Conservation (phyloP, 139 green algal genomes). For the Tetradesmus obliquus region DNA sequence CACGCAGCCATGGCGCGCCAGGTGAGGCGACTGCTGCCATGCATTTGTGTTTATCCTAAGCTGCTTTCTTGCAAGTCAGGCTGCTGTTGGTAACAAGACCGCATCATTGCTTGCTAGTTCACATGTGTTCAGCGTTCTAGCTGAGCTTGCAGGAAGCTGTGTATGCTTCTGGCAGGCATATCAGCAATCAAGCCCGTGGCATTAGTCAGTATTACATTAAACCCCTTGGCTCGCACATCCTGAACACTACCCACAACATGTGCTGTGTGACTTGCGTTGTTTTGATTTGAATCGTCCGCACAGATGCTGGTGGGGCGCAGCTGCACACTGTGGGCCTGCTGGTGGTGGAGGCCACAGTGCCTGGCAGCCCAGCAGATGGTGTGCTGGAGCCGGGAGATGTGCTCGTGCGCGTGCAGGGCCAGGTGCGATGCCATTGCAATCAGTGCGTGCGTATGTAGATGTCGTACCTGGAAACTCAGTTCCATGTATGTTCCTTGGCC, state of each 20-base stretch:
- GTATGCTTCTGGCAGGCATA: no score
- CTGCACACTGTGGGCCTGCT: constrained; percentile 84
- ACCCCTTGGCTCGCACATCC: not conserved
- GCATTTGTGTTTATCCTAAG: not conserved
- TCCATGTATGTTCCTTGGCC: not conserved
- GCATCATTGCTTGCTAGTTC: no score
- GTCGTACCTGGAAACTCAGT: not conserved
- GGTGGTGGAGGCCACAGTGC: constrained; percentile 89
- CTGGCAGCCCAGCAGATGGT: constrained; percentile 76
- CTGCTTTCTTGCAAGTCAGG: not conserved
- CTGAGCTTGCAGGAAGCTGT: no score
- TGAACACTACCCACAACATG: not conserved
- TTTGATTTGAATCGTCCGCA: not conserved
- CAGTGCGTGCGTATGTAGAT: not conserved
- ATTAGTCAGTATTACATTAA: no score
- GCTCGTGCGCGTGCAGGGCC: constrained; percentile 73
- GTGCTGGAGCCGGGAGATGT: constrained; percentile 90
- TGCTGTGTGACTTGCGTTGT: not conserved
- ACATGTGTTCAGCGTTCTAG: no score
- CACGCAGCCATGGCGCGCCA: constrained; percentile 47
- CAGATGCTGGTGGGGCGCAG: not conserved
- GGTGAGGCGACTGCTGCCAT: constrained; percentile 19
- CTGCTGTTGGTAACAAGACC: not conserved
- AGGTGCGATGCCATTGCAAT: constrained; percentile 26
- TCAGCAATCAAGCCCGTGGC: no score